These are phyloP conservation scores for Annulohypoxylon maeteangense DNA, from an alignment of 495 filamentous ascomycete genomes.

Conservation along the genomic window DNA sequence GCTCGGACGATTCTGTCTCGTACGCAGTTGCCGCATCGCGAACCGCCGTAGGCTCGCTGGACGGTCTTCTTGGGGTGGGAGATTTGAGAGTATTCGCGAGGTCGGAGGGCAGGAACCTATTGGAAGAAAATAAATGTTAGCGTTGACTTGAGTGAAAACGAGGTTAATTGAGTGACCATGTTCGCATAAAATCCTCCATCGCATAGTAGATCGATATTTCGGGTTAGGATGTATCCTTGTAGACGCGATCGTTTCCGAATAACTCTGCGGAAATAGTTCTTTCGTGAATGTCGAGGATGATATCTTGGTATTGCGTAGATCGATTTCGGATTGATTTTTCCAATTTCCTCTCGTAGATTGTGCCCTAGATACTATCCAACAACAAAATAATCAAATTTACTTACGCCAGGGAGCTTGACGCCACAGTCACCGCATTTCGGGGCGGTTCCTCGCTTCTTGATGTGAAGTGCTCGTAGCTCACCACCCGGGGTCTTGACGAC, in stretches of 20 bases:
- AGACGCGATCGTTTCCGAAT: not conserved
- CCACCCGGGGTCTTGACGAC: constrained; percentile 97
- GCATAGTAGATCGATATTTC: not conserved
- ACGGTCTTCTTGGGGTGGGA: constrained; percentile 99
- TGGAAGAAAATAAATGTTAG: constrained; percentile 41
- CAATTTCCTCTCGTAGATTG: not conserved
- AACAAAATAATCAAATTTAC: constrained; percentile 53
- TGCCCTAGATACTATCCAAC: constrained; percentile 1
- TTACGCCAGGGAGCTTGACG: constrained; percentile 92
- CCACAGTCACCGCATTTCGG: constrained; percentile 99
- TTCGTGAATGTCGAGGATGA: not conserved
- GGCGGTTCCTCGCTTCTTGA: constrained; percentile 96
- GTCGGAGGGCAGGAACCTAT: constrained; percentile 94
- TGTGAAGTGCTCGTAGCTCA: constrained; percentile 92
- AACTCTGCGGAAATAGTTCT: not conserved
- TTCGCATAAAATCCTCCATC: not conserved
- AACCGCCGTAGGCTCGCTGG: constrained; percentile 96
- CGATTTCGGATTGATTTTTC: not conserved
- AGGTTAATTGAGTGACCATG: not conserved
- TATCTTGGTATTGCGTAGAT: not conserved
- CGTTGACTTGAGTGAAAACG: not conserved
- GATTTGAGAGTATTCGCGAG: constrained; percentile 94
- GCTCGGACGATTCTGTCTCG: constrained; percentile 96
- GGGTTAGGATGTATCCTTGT: not conserved
- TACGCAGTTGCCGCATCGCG: constrained; percentile 97